Evolutionary conservation across 2,329 filamentous ascomycete genomes (phyloP).

Genomic region (Piedraia hortae): DNA sequence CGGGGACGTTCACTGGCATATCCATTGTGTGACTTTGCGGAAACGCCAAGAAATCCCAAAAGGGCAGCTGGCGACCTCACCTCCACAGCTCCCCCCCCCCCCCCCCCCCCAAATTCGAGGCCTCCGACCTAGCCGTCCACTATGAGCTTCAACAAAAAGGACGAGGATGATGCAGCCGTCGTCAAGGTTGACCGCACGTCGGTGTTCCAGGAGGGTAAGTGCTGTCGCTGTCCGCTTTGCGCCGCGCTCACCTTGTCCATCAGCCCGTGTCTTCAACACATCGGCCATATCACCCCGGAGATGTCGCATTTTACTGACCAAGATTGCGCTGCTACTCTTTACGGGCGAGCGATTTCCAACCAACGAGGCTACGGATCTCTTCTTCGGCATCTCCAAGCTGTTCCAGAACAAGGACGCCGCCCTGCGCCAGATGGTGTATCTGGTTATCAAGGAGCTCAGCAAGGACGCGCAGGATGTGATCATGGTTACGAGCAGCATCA

Average conservation of each 20-base stretch:
- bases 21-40: conserved; percentile 12
- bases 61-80: neutral
- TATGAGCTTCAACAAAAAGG: conserved; percentile 98
- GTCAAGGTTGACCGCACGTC: conserved; percentile 94
- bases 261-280: conserved; percentile 91
- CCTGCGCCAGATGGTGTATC: conserved; percentile 93
- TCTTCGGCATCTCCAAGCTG: conserved; percentile 96
- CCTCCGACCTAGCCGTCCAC: conserved; percentile 3
- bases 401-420: conserved; percentile 99
- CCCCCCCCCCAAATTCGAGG: conserved; percentile 3
- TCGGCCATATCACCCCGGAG: conserved; percentile 87
- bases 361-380: conserved; percentile 89
- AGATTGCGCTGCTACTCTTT: conserved; percentile 87
- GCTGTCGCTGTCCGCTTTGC: too few species aligned
- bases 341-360: conserved; percentile 92
- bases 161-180: conserved; percentile 86
- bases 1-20: conserved; percentile 45
- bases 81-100: conserved; percentile 1
- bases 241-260: neutral
- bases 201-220: conserved; percentile 90
- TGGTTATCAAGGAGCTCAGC: conserved; percentile 92
- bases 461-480: conserved; percentile 94
- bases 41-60: conserved; percentile 1
- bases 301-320: conserved; percentile 93
- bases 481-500: conserved; percentile 98